Base-by-base conservation (phyloP, 805 yeast genomes). In the Ogataea paradorogensis region DNA sequence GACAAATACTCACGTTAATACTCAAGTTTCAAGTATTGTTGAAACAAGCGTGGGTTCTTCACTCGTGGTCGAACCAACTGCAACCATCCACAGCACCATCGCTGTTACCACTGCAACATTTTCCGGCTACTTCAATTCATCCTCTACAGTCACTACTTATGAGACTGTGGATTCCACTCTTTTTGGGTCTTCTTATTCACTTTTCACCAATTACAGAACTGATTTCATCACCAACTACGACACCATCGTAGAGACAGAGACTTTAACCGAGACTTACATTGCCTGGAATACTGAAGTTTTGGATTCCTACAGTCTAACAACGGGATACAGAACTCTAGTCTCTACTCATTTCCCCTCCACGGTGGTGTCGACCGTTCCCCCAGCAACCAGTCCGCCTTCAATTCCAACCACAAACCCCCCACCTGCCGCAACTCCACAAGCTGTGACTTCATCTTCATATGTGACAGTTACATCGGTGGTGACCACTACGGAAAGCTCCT, bases 291-390 rank as follows among this genome's bases (percentile, higher is more conserved):
- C 44, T 7, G 26, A 33, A 3, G 41, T 28, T 7, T 16, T 42
- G 11, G 42, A 34, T 8, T 45, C 48, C 2, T 23, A 36, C 38
- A 40, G 44, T 24, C 18, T 41, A 16, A 35, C 35, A 14, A 47
- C 50, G 3, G 50, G 46, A 9, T 41, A 39, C 28, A 22, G 32
- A 5, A 45, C 48, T 9, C 15, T 47, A 14, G 30, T 38, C 2
- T 45, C 51, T 4, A 50, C 53, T 3, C 39, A 47, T 36, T 30
- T 32, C 13, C 50, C 53, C 8, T 20, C 25, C 9, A 41, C 46
- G 9, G 30, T 33, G 23, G 35, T 27, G 6, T 18, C 35, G 5
- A 33, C 47, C 5, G 16, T 31, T 21, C 14, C 36, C 18, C 8
- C 34, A 27, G 23, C 35, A 18, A 16, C 36, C 25, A 13, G 29